Percentiles rank a stretch among this genome's conserved stretches.
phyloP scores from a whole-genome alignment of 768 basidiomycete species.

The Trametes meyenii region DNA sequence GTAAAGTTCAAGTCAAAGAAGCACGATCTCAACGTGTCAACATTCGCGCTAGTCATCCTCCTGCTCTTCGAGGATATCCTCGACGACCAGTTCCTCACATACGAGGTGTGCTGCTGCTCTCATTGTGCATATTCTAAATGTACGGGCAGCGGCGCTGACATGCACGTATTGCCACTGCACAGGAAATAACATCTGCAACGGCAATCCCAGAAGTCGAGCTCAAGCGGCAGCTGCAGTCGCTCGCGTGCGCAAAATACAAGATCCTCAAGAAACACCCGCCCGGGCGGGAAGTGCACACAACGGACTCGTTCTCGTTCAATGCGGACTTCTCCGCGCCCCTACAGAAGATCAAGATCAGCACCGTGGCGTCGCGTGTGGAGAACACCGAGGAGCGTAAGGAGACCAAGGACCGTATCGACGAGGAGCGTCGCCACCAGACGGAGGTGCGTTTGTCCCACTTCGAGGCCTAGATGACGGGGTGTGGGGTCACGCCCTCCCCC shows the following conservation, averaged over 20 bases:
- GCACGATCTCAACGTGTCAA: conserved; percentile 93
- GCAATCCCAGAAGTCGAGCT: conserved; percentile 76
- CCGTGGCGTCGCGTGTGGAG: conserved; percentile 87
- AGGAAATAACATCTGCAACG: conserved; percentile 87
- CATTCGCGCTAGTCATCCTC: conserved; percentile 84
- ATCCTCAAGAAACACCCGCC: conserved; percentile 90
- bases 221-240: conserved; percentile 90
- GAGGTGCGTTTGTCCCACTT: conserved; percentile 60
- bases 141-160: not conserved
- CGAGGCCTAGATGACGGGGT: not conserved
- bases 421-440: conserved; percentile 86
- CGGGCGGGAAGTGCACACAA: conserved; percentile 74
- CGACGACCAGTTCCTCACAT: conserved; percentile 73
- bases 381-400: conserved; percentile 85
- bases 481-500: not conserved
- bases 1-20: conserved; percentile 75
- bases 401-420: conserved; percentile 87
- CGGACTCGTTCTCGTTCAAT: conserved; percentile 92
- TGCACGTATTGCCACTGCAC: not conserved
- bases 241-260: conserved; percentile 94
- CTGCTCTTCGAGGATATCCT: conserved; percentile 79
- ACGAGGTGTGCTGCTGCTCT: conserved; percentile 54
- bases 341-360: conserved; percentile 92
- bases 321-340: conserved; percentile 74
- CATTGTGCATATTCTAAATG: not conserved